Conservation (phyloP, 768 basidiomycete genomes). For the Neoboletus magnificus region DNA sequence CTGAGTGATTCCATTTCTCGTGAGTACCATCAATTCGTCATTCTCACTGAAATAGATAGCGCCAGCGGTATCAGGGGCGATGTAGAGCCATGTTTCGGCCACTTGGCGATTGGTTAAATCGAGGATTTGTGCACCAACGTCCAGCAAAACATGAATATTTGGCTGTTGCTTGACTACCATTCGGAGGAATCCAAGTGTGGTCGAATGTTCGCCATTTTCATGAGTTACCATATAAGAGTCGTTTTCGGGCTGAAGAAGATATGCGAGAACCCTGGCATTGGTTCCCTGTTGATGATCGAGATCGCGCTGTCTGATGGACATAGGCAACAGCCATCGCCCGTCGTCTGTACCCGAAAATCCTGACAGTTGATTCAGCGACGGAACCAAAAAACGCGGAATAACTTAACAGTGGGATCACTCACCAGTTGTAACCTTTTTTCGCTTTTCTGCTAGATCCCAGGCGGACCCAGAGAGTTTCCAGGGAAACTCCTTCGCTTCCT, state of each 20-base stretch:
- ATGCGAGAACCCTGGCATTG: no score
- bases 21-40: slow-evolving; percentile 30
- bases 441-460: slow-evolving; percentile 37
- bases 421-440: slow-evolving; percentile 3
- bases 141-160: slow-evolving; percentile 43
- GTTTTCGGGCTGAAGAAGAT: no score
- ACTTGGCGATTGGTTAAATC: slow-evolving; percentile 43
- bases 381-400: not conserved
- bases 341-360: slow-evolving; percentile 43
- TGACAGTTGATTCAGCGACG: not conserved
- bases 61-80: slow-evolving; percentile 3
- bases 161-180: slow-evolving; percentile 32
- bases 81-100: slow-evolving; percentile 39
- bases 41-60: slow-evolving; percentile 27
- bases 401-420: not conserved
- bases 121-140: slow-evolving; percentile 55
- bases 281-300: slow-evolving; percentile 19
- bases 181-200: slow-evolving; percentile 15
- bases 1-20: slow-evolving; percentile 16
- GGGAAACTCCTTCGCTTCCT: slow-evolving; percentile 30
- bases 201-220: not conserved
- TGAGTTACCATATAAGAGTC: no score
- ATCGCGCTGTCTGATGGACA: slow-evolving; percentile 30
- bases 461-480: slow-evolving; percentile 26
- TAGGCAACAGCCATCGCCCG: no score